Base-by-base conservation (phyloP, 2,329 filamentous ascomycete species). In the Aspergillus fischeri region DNA sequence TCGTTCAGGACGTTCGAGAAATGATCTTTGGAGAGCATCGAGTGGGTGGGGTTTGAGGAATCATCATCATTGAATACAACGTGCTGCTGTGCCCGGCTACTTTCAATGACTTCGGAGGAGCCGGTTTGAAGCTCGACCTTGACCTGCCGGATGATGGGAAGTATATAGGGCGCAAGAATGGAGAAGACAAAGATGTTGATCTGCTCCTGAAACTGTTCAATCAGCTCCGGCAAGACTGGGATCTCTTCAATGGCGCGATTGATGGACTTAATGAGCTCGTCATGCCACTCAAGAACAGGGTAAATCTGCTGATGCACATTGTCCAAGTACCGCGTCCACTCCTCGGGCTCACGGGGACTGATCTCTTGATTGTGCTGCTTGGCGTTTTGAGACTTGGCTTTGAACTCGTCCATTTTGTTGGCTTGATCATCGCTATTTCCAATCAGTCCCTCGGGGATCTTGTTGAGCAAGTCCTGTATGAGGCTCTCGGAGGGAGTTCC, bases 1-100 rank as follows among this genome's bases (percentile, higher is more conserved):
- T 96, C 92, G 71, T 97, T 97, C 58, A 97, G 82, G 32, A 92
- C 80, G 69, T 95, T 95, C 62, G 88, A 90, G 74, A 97, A 97
- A 75, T 97, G 92, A 68, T 97, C 92, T 78, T 97, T 97, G 58
- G 91, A 92, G 53, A 97, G 80, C 92, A 96, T 96, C 21, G 91
- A 95, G 78, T 97, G 92, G 1, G 92, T 97, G 0, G 92, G 93
- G 68, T 97, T 88, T 21, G 85, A 86, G 61, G 79, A 89, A 52
- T 83, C 61, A 68, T 95, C 88, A 63, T 97, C 87, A 48, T 89
- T 77, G 75, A 96, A 97, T 51, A 97, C 91, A 64, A 95, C 83
- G 67, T 89, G 86, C 77, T 96, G 92, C 78, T 96, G 88, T 53
- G 88, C 84, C 72, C 88, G 83, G 72, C 90, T 93, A 78, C 88